Percentiles rank a stretch among this genome's conserved stretches.
phyloP scores from a whole-genome alignment of 805 yeast species.

The Metschnikowia cubensis region DNA sequence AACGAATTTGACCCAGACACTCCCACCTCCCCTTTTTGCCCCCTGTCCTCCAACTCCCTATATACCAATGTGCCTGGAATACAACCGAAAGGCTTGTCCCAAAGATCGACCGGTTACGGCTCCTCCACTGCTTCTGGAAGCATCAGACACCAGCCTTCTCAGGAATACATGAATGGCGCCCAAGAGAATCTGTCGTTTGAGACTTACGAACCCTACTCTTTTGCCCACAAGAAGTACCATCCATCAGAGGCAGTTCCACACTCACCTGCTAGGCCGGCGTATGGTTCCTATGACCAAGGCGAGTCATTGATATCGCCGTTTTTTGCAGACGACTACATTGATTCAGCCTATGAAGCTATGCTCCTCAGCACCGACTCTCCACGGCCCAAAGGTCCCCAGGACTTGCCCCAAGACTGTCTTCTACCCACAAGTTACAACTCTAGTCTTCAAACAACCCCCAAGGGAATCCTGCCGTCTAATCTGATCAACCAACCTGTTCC shows the following conservation, averaged over 20 bases:
- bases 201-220: neutral
- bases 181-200: neutral
- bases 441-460: neutral
- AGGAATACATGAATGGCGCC: neutral
- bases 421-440: neutral
- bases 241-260: neutral
- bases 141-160: neutral
- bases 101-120: neutral
- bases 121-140: neutral
- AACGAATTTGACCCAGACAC: neutral
- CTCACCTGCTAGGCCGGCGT: neutral
- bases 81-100: neutral
- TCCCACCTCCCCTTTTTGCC: neutral
- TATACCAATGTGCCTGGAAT: neutral
- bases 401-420: conserved; percentile 31
- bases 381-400: conserved; percentile 40
- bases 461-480: neutral
- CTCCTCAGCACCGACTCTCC: conserved; percentile 24
- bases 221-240: neutral
- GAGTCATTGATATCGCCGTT: neutral
- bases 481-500: neutral
- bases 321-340: neutral
- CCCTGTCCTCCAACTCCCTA: neutral
- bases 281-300: neutral
- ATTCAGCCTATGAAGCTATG: neutral